Conservation (phyloP, 2,329 filamentous ascomycete species). For the Arachnopeziza araneosa region DNA sequence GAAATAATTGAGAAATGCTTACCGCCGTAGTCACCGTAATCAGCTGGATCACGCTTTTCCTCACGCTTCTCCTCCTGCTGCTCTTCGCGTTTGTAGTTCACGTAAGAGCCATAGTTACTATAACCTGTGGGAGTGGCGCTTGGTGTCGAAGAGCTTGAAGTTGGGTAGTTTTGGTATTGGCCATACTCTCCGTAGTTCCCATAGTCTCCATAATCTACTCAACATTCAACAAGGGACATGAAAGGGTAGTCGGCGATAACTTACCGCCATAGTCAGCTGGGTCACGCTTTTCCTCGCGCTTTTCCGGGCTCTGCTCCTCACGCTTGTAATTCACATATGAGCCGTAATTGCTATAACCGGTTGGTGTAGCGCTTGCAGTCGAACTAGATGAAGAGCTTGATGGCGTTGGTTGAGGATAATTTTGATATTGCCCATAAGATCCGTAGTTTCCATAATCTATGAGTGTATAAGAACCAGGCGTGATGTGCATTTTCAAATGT, state of each 20-base stretch:
- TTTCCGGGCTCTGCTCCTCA: background rate
- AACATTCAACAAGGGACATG: no score
- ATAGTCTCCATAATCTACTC: slow-evolving; percentile 1
- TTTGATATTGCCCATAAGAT: background rate
- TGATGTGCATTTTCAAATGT: background rate
- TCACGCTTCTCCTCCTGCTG: background rate
- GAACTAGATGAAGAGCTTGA: background rate
- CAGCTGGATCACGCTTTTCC: slow-evolving; percentile 8
- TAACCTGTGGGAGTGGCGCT: background rate
- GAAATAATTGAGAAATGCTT: background rate
- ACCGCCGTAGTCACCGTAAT: slow-evolving; percentile 7
- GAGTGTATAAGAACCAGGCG: background rate
- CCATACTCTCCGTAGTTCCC: slow-evolving; percentile 13
- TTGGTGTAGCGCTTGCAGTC: background rate
- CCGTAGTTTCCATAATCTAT: background rate
- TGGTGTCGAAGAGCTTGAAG: background rate
- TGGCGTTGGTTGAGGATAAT: background rate
- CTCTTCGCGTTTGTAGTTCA: background rate
- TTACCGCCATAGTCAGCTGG: slow-evolving; percentile 8
- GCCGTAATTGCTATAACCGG: background rate
- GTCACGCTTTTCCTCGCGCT: slow-evolving; percentile 1
- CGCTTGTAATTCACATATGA: background rate
- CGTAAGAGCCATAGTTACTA: background rate
- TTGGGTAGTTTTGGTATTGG: background rate
- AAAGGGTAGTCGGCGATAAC: no score